Evolutionary conservation across 192 early-diverging fungal species (phyloP).

Genomic region (Cladochytrium replicatum): DNA sequence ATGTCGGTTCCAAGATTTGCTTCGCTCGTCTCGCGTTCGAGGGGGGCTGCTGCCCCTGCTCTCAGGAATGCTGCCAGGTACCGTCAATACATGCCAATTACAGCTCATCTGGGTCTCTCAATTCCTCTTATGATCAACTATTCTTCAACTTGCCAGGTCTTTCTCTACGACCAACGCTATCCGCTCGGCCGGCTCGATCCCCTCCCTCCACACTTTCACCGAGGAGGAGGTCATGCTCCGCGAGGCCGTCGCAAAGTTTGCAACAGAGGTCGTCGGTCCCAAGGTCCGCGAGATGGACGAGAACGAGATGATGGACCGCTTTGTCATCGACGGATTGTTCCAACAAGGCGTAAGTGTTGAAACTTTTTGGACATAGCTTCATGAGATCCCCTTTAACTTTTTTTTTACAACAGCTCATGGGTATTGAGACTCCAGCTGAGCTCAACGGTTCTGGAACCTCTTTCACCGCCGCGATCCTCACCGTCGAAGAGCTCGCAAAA

Average conservation of each 20-base stretch:
- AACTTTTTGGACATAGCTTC: conserved; percentile 2
- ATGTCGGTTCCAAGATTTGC: no score
- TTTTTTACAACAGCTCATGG: conserved; percentile 57
- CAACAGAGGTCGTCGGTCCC: conserved; percentile 72
- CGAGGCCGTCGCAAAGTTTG: conserved; percentile 73
- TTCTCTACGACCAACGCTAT: not conserved
- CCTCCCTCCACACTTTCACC: conserved; percentile 71
- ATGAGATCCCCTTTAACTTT: not conserved
- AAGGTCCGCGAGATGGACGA: conserved; percentile 89
- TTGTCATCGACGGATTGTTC: conserved; percentile 73
- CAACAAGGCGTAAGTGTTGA: conserved; percentile 68
- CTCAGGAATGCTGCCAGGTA: no score
- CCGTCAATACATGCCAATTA: no score
- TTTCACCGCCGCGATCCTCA: conserved; percentile 73
- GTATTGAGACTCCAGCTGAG: conserved; percentile 74
- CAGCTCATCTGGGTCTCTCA: no score
- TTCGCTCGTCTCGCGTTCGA: no score
- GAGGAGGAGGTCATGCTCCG: conserved; percentile 82
- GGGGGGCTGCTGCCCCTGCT: no score
- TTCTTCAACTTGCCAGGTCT: not conserved
- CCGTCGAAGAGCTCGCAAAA: conserved; percentile 88
- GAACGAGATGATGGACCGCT: conserved; percentile 66
- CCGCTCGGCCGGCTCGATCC: conserved; percentile 5
- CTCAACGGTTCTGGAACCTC: conserved; percentile 74
- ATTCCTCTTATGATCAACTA: no score